phyloP scores from a whole-genome alignment of 1,139 yeast species.

The Chernovozyma sophiae-reginae region DNA sequence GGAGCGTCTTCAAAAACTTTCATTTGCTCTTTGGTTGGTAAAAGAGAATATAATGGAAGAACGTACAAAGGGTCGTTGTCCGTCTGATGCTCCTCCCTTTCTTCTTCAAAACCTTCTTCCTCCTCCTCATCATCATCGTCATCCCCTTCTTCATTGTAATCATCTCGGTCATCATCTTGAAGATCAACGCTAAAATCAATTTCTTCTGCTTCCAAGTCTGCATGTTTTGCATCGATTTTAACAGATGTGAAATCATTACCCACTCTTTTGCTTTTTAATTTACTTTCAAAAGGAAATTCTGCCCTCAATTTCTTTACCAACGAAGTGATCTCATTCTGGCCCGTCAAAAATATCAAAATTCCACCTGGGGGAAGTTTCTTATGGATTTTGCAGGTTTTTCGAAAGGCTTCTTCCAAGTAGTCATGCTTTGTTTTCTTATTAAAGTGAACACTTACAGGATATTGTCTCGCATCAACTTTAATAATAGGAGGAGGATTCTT shows the following conservation, averaged over 20 bases:
- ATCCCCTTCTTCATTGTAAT: conserved; percentile 29
- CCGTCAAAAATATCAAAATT: conserved; percentile 85
- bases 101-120: conserved; percentile 92
- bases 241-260: conserved; percentile 28
- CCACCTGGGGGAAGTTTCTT: conserved; percentile 89
- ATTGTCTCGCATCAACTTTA: conserved; percentile 92
- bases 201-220: conserved; percentile 82
- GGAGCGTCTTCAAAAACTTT: conserved; percentile 88
- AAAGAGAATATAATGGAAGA: conserved; percentile 82
- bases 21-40: conserved; percentile 94
- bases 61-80: conserved; percentile 82
- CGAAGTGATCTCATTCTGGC: conserved; percentile 83
- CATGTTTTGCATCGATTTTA: conserved; percentile 54
- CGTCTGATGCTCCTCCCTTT: conserved; percentile 69
- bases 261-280: conserved; percentile 16
- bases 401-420: conserved; percentile 83
- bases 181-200: conserved; percentile 69
- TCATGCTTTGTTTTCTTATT: conserved; percentile 72
- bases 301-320: conserved; percentile 66
- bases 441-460: conserved; percentile 90
- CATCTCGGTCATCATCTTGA: conserved; percentile 22
- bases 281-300: conserved; percentile 59
- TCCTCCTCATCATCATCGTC: conserved; percentile 51
- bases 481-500: conserved; percentile 82
- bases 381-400: conserved; percentile 85